Evolutionary conservation across 768 basidiomycete genomes (phyloP).

Genomic region (Lenzites betulinus): DNA sequence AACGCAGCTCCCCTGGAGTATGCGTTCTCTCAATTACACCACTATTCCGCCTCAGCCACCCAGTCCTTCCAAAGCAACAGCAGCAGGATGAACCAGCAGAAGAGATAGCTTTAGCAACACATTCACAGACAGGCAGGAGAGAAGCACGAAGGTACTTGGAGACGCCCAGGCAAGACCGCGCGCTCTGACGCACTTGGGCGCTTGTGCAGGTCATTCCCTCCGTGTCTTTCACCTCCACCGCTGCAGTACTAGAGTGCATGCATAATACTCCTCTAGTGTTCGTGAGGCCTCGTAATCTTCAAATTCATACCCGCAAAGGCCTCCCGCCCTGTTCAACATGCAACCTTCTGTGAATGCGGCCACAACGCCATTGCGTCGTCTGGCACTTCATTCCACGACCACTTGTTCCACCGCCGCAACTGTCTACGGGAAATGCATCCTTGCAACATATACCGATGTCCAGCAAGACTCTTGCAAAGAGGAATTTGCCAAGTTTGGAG

Average conservation of each 20-base stretch:
- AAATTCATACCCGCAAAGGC: no score
- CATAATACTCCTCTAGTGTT: no score
- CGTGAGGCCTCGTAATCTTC: no score
- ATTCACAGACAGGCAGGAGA: neutral
- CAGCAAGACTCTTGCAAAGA: constrained; percentile 79
- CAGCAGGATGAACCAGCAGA: neutral
- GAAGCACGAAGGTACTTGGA: neutral
- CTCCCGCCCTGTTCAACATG: constrained; percentile 19
- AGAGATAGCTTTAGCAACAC: no score
- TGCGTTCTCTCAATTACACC: neutral
- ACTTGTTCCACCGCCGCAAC: constrained; percentile 75
- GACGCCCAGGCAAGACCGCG: neutral
- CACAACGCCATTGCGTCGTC: constrained; percentile 54
- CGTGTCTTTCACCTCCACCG: no score
- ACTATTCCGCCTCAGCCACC: neutral
- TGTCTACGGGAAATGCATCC: constrained; percentile 87
- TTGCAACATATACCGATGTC: constrained; percentile 81
- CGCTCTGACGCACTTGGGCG: neutral
- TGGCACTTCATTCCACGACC: constrained; percentile 71
- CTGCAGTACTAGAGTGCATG: no score
- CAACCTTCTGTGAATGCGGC: constrained; percentile 32
- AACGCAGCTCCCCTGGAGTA: neutral
- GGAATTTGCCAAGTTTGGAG: constrained; percentile 83
- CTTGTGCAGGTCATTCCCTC: neutral
- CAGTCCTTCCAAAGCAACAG: neutral